phyloP scores from a whole-genome alignment of 805 yeast genomes.

The Cyberlindnera petersonii region DNA sequence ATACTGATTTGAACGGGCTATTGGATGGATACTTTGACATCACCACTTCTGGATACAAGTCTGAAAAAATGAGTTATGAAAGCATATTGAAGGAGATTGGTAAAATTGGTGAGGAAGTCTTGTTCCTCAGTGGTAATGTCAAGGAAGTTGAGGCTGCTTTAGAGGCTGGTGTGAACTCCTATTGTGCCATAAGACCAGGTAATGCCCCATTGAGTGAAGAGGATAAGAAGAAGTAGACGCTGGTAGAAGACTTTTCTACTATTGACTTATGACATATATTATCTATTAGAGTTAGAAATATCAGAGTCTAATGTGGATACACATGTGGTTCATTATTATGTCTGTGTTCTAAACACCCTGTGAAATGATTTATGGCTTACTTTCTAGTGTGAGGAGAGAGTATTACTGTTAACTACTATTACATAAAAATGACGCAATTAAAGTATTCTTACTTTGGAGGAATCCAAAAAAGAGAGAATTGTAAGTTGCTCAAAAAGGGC shows the following conservation, averaged over 20 bases:
- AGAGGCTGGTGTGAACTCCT: slow-evolving; percentile 55
- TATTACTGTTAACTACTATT: too few relatives aligned
- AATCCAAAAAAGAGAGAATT: too few relatives aligned
- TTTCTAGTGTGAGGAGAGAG: too few relatives aligned
- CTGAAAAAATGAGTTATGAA: slow-evolving; percentile 50
- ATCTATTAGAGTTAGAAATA: too few relatives aligned
- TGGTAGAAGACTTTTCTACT: slow-evolving; percentile 31
- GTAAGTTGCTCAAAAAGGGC: too few relatives aligned
- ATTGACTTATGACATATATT: slow-evolving; percentile 17
- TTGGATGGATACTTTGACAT: slow-evolving; percentile 80
- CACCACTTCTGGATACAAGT: slow-evolving; percentile 74
- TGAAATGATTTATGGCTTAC: too few relatives aligned
- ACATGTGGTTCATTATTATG: too few relatives aligned
- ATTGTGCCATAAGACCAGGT: slow-evolving; percentile 70
- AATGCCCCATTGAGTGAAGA: slow-evolving; percentile 48
- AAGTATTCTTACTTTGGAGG: too few relatives aligned
- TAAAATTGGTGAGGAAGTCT: slow-evolving; percentile 32
- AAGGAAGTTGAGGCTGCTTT: slow-evolving; percentile 74
- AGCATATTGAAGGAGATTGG: slow-evolving; percentile 46
- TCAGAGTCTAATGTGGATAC: too few relatives aligned
- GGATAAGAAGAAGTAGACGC: slow-evolving; percentile 27
- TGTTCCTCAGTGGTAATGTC: slow-evolving; percentile 80
- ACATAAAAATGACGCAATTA: too few relatives aligned
- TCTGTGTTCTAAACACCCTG: too few relatives aligned
- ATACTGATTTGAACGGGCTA: slow-evolving; percentile 47